phyloP scores from a whole-genome alignment of 2,329 filamentous ascomycete genomes.

The Arachnopeziza araneosa region DNA sequence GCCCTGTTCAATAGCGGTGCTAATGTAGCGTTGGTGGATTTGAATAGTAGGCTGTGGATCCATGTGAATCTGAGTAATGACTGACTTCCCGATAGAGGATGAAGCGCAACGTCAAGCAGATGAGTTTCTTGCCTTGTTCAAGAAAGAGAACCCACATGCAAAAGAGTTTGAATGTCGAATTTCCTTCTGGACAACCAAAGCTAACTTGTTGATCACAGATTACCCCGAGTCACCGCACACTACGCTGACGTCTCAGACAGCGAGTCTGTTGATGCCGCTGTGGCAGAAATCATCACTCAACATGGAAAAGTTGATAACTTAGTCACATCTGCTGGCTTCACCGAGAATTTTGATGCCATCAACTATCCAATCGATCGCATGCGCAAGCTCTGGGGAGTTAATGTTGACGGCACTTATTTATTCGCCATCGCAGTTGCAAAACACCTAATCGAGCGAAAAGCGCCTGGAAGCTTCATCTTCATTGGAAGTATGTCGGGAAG shows the following conservation, averaged over 20 bases:
- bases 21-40: constrained; percentile 84
- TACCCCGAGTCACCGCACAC: constrained; percentile 84
- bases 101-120: constrained; percentile 75
- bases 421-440: constrained; percentile 81
- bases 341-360: constrained; percentile 90
- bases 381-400: constrained; percentile 90
- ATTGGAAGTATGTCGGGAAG: constrained; percentile 92
- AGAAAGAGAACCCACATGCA: constrained; percentile 71
- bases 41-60: constrained; percentile 63
- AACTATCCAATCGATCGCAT: constrained; percentile 87
- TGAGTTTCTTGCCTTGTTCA: constrained; percentile 69
- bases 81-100: constrained; percentile 55
- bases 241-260: constrained; percentile 81
- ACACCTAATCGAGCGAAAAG: constrained; percentile 79
- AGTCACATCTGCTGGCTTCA: constrained; percentile 94
- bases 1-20: constrained; percentile 83
- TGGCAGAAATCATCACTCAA: constrained; percentile 61
- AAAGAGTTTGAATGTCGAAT: constrained; percentile 45
- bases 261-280: constrained; percentile 68
- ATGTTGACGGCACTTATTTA: constrained; percentile 87
- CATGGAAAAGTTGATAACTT: constrained; percentile 87
- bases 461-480: constrained; percentile 81
- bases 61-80: constrained; percentile 80
- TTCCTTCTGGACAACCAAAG: not conserved
- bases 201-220: constrained; percentile 35